A percentile compares a stretch with the other conserved stretches of the same genome.
phyloP scores from a whole-genome alignment of 805 yeast genomes.

The Debaryomyces tyrocola region DNA sequence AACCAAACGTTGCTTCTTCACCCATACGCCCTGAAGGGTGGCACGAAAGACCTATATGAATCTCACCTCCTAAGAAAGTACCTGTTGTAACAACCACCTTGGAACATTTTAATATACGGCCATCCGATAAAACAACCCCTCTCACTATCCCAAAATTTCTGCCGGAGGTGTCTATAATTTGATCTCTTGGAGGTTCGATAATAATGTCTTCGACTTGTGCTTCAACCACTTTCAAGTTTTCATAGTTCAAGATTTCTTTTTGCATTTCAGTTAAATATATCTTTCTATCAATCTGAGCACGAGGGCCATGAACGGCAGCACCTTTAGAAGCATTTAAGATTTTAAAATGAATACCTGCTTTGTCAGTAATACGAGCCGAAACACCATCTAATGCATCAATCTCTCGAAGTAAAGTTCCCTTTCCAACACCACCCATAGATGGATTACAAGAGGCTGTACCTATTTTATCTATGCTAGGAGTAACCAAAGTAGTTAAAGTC shows the following conservation, averaged over 20 bases:
- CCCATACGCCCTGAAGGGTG: constrained; percentile 94
- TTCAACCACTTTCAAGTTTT: constrained; percentile 58
- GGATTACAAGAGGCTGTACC: constrained; percentile 98
- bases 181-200: constrained; percentile 40
- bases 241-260: constrained; percentile 51
- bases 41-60: constrained; percentile 79
- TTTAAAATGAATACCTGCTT: constrained; percentile 90
- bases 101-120: constrained; percentile 55
- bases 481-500: constrained; percentile 63
- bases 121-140: constrained; percentile 77
- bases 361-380: constrained; percentile 80
- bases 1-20: constrained; percentile 87
- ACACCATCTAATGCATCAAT: constrained; percentile 97
- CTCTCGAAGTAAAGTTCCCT: constrained; percentile 88
- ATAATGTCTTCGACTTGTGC: constrained; percentile 86
- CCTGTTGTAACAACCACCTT: constrained; percentile 92
- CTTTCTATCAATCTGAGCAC: constrained; percentile 92
- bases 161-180: constrained; percentile 30
- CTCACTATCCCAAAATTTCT: constrained; percentile 47
- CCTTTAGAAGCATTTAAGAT: constrained; percentile 85
- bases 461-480: constrained; percentile 72
- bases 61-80: constrained; percentile 91
- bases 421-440: constrained; percentile 97
- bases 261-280: constrained; percentile 84
- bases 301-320: constrained; percentile 97